phyloP scores from a whole-genome alignment of 2,329 filamentous ascomycete genomes.

The Gyromitra esculenta region DNA sequence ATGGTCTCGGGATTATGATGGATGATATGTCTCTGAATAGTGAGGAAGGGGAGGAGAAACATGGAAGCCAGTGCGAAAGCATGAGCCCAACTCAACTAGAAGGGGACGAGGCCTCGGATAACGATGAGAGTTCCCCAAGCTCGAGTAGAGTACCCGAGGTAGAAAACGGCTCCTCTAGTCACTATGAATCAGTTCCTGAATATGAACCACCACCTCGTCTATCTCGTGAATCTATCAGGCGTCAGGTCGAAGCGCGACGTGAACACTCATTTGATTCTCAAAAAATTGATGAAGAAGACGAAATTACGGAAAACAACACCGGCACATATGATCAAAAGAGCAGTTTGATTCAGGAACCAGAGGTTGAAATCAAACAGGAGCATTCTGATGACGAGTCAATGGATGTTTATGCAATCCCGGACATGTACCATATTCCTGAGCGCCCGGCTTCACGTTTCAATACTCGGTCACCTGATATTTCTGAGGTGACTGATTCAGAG shows the following conservation, averaged over 20 bases:
- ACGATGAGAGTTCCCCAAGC: constrained; percentile 54
- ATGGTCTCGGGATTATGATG: constrained; percentile 58
- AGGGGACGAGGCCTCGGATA: constrained; percentile 53
- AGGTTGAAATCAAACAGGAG: constrained; percentile 71
- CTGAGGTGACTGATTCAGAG: constrained; percentile 49
- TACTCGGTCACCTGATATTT: constrained; percentile 52
- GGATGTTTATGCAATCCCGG: constrained; percentile 74
- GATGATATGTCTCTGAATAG: constrained; percentile 51
- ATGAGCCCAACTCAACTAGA: constrained; percentile 47
- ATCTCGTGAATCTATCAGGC: constrained; percentile 91
- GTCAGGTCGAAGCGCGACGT: constrained; percentile 77
- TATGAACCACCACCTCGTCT: constrained; percentile 75
- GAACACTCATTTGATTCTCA: constrained; percentile 62
- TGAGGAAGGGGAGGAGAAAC: constrained; percentile 59
- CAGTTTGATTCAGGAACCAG: constrained; percentile 60
- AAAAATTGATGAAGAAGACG: constrained; percentile 61
- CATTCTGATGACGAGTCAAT: constrained; percentile 69
- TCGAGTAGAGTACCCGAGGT: constrained; percentile 62
- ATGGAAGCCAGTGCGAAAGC: constrained; percentile 25
- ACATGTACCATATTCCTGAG: constrained; percentile 70
- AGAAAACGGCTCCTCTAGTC: constrained; percentile 70
- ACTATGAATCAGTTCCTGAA: constrained; percentile 70
- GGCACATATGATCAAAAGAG: constrained; percentile 65
- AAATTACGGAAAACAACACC: constrained; percentile 62
- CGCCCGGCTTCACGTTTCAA: constrained; percentile 53